Conservation (phyloP, 2,329 filamentous ascomycete species). For the Colletotrichum phormii region DNA sequence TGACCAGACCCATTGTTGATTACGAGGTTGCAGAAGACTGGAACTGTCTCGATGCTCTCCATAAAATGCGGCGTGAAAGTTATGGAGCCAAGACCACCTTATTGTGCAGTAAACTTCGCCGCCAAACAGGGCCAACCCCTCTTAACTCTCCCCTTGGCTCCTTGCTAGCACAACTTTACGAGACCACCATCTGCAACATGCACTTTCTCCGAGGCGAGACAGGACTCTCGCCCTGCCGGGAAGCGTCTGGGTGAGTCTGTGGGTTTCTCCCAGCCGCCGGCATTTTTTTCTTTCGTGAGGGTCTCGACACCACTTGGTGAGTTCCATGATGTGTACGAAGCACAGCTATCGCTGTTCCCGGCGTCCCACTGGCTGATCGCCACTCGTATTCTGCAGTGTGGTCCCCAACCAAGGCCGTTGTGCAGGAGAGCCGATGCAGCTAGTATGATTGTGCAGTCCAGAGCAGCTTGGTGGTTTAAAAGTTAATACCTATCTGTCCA, state of each 20-base stretch:
- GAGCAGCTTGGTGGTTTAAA: slow-evolving; percentile 14
- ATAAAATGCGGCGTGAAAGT: slow-evolving; percentile 19
- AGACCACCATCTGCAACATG: slow-evolving; percentile 16
- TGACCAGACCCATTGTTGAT: slow-evolving; percentile 33
- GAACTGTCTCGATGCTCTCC: slow-evolving; percentile 23
- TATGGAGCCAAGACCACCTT: slow-evolving; percentile 11
- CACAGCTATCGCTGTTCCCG: slow-evolving; percentile 6
- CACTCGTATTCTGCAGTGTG: slow-evolving; percentile 36
- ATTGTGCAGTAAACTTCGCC: slow-evolving; percentile 17
- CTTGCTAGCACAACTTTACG: slow-evolving; percentile 18
- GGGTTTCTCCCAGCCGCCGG: slow-evolving; percentile 5
- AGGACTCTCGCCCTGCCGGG: slow-evolving; percentile 1
- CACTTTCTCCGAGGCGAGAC: slow-evolving; percentile 15
- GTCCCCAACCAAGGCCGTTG: slow-evolving; percentile 7
- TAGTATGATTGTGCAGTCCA: slow-evolving; percentile 18
- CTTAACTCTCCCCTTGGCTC: neutral
- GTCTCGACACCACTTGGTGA: slow-evolving; percentile 9
- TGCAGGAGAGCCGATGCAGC: slow-evolving; percentile 28
- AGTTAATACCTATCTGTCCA: neutral
- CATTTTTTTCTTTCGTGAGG: neutral
- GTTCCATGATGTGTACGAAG: neutral
- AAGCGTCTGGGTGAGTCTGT: slow-evolving; percentile 3
- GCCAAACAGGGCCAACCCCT: slow-evolving; percentile 22
- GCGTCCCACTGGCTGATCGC: slow-evolving; percentile 31
- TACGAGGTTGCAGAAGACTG: slow-evolving; percentile 35